Conservation (phyloP, 1,139 yeast species). For the Kodamaea fungicola region DNA sequence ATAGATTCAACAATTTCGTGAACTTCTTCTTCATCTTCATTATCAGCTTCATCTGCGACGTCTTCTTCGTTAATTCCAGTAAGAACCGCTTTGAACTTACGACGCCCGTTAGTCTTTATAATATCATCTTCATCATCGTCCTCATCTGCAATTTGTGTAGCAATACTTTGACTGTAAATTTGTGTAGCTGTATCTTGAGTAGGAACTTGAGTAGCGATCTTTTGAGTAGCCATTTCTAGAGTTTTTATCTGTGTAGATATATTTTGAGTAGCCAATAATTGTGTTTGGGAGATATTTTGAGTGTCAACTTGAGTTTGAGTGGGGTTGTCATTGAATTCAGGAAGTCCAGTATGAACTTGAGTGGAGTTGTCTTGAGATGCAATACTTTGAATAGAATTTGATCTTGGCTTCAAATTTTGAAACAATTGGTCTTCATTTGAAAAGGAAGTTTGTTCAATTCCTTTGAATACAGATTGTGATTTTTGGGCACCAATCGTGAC, state of each 20-base stretch:
- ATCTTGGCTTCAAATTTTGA: conserved; percentile 30
- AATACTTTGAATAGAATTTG: conserved; percentile 2
- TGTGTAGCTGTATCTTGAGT: conserved; percentile 1
- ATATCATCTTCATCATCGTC: conserved; percentile 6
- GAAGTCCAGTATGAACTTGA: conserved; percentile 11
- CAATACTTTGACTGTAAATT: neutral
- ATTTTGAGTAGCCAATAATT: conserved; percentile 9
- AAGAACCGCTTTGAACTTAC: neutral
- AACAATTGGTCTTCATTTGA: conserved; percentile 19
- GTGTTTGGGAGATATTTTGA: neutral
- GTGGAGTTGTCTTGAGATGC: conserved; percentile 8
- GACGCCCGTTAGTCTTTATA: conserved; percentile 1
- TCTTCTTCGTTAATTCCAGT: conserved; percentile 3
- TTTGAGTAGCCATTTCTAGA: neutral
- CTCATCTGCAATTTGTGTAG: neutral
- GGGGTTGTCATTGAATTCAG: conserved; percentile 23
- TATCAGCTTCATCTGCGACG: conserved; percentile 14
- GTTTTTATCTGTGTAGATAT: neutral
- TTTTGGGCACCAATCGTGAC: conserved; percentile 15
- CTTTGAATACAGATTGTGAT: conserved; percentile 5
- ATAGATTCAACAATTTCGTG: conserved; percentile 21
- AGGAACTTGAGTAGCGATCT: neutral
- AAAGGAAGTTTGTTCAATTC: neutral
- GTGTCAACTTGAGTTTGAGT: conserved; percentile 1
- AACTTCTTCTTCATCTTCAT: conserved; percentile 15